Conservation (phyloP, 2,329 filamentous ascomycete species). For the Elsinoe arachidis region DNA sequence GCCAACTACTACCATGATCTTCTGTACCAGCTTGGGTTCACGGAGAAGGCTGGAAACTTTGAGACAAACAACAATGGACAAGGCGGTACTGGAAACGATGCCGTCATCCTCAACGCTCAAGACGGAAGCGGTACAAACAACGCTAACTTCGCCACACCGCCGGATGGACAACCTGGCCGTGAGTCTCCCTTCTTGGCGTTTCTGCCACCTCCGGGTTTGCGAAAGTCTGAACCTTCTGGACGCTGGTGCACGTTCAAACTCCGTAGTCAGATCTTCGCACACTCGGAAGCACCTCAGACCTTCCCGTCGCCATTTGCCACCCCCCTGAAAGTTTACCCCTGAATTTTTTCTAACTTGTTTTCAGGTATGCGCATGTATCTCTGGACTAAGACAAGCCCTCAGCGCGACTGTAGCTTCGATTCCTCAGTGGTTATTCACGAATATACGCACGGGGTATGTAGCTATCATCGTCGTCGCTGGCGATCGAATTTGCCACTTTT, state of each 20-base stretch:
- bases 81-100: slow-evolving; percentile 44
- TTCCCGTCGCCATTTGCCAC: no score
- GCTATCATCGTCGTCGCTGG: neutral
- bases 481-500: slow-evolving; percentile 15
- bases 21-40: slow-evolving; percentile 50
- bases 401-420: slow-evolving; percentile 50
- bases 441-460: slow-evolving; percentile 37
- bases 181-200: no score
- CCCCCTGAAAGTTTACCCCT: no score
- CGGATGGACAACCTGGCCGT: slow-evolving; percentile 43
- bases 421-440: slow-evolving; percentile 54
- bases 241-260: no score
- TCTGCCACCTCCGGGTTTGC: no score
- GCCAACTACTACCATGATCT: slow-evolving; percentile 53
- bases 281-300: no score
- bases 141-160: slow-evolving; percentile 49
- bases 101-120: slow-evolving; percentile 29
- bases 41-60: slow-evolving; percentile 52
- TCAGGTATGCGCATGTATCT: slow-evolving; percentile 49
- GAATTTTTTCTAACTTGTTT: no score
- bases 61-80: slow-evolving; percentile 48
- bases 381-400: slow-evolving; percentile 42
- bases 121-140: slow-evolving; percentile 51
- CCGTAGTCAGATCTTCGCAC: no score
- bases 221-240: no score